Evolutionary conservation across 768 basidiomycete genomes (phyloP), one percentile per base, ranked within the genome.

Genomic region (Mycena rosella): DNA sequence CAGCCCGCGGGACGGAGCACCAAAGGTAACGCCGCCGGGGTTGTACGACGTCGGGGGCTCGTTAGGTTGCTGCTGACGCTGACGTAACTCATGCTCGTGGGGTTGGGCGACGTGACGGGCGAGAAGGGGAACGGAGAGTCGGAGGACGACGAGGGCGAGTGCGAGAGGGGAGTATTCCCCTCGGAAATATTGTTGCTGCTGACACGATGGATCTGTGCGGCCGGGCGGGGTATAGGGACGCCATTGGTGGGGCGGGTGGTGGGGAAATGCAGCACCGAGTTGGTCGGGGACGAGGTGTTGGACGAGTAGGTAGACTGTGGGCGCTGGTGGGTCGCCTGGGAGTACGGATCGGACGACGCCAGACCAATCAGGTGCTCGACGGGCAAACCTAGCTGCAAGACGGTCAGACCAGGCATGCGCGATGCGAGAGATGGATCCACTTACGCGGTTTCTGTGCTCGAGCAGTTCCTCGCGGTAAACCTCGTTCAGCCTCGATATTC

Each of bases 381-480:
- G 0, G 92, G 81, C 54, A 93, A 75, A n/a, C 91, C 91, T 30
- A 92, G 81, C 93, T 94, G 65, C 44, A 61, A 20, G 29, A 44
- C 59, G 45, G 60, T 44, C 69, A 58, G 60, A 47, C 65, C 57
- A 54, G 63, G 49, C 54, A 52, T 13, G 47, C 34, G 40, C 40
- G 62, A 61, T 68, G 62, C 42, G 36, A 18, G 44, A 42, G 56
- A 67, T 22, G 27, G 40, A n/a, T 17, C 20, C 11, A 86, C 94
- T 79, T 79, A 94, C 93, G 77, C 92, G 82, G 70, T 88, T 82
- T 65, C 94, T 79, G 74, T 92, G 88, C 48, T 93, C 90, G 60
- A 96, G 89, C 66, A 96, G 79, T 78, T 96, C 94, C 78, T 94
- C 94, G 32, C 93, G 84, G 74, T 95, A 96, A 6, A 94, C 86